Evolutionary conservation across 495 filamentous ascomycete genomes (phyloP).

Genomic region (Saxophila tyrrhenica): DNA sequence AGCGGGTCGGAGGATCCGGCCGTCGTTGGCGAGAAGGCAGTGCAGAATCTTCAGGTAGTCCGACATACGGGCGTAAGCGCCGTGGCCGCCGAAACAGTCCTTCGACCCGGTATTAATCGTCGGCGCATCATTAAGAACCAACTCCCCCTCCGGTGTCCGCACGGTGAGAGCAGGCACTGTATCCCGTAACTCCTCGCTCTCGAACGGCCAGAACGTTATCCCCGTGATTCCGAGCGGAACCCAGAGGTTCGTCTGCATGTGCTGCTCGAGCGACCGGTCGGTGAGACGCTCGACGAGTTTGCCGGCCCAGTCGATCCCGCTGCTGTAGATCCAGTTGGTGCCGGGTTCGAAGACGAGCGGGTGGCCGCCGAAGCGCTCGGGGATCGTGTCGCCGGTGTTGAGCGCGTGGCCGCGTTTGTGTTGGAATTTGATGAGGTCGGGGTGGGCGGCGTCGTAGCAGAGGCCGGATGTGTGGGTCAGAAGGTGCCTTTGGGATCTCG

Average conservation of each 20-base stretch:
- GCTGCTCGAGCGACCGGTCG: slow-evolving; percentile 30
- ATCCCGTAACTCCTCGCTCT: slow-evolving; percentile 2
- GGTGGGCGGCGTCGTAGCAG: slow-evolving; percentile 8
- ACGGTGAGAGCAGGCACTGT: slow-evolving; percentile 14
- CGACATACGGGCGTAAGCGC: slow-evolving; percentile 35
- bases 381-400: slow-evolving; percentile 1
- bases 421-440: slow-evolving; percentile 6
- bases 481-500: slow-evolving; percentile 11
- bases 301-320: slow-evolving; percentile 14
- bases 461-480: slow-evolving; percentile 20
- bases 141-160: slow-evolving; percentile 15
- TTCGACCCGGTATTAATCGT: slow-evolving; percentile 20
- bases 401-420: neutral
- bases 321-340: slow-evolving; percentile 22
- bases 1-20: slow-evolving; percentile 31
- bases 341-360: slow-evolving; percentile 31
- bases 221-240: slow-evolving; percentile 33
- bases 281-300: slow-evolving; percentile 14
- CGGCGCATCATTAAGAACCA: slow-evolving; percentile 17
- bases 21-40: slow-evolving; percentile 37
- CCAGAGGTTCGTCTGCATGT: slow-evolving; percentile 38
- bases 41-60: slow-evolving; percentile 43
- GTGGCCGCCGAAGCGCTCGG: slow-evolving; percentile 8
- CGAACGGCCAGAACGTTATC: slow-evolving; percentile 33
- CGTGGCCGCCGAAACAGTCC: slow-evolving; percentile 43